A percentile compares a stretch with the other conserved stretches of the same genome.
Evolutionary conservation across 2,329 filamentous ascomycete species (phyloP).

Genomic region (Xylaria sp.): DNA sequence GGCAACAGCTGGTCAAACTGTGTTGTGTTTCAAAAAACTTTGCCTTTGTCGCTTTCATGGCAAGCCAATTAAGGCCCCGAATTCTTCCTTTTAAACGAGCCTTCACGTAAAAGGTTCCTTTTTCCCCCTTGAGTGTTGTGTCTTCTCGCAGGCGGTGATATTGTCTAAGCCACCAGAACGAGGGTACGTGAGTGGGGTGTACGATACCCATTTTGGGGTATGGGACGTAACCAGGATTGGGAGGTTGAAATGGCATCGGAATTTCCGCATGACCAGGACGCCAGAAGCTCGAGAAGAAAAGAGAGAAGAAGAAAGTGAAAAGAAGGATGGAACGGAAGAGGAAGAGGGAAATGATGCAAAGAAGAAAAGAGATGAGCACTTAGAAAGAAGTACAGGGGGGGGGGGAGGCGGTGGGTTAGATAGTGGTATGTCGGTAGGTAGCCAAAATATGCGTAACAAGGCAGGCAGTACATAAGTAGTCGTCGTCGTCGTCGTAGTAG

Average conservation of each 20-base stretch:
- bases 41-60: slow-evolving; percentile 9
- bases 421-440: slow-evolving; percentile 37
- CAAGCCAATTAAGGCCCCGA: slow-evolving; percentile 14
- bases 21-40: slow-evolving; percentile 30
- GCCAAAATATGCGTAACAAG: slow-evolving; percentile 27
- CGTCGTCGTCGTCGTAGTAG: no score
- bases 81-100: background rate
- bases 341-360: slow-evolving; percentile 32
- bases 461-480: slow-evolving; percentile 10
- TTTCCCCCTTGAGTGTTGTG: slow-evolving; percentile 16
- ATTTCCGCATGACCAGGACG: slow-evolving; percentile 23
- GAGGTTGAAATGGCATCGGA: slow-evolving; percentile 24
- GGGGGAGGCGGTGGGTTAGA: slow-evolving; percentile 42
- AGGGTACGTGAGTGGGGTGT: slow-evolving; percentile 22
- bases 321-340: slow-evolving; percentile 19
- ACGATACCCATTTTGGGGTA: slow-evolving; percentile 36
- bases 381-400: slow-evolving; percentile 32
- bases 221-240: slow-evolving; percentile 24
- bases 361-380: slow-evolving; percentile 41
- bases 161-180: slow-evolving; percentile 23
- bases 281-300: slow-evolving; percentile 16
- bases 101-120: slow-evolving; percentile 4
- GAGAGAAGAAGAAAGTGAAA: slow-evolving; percentile 7
- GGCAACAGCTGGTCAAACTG: slow-evolving; percentile 25
- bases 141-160: slow-evolving; percentile 10